Conservation (phyloP, 306 rosid species). For the Rosa multiflora region DNA sequence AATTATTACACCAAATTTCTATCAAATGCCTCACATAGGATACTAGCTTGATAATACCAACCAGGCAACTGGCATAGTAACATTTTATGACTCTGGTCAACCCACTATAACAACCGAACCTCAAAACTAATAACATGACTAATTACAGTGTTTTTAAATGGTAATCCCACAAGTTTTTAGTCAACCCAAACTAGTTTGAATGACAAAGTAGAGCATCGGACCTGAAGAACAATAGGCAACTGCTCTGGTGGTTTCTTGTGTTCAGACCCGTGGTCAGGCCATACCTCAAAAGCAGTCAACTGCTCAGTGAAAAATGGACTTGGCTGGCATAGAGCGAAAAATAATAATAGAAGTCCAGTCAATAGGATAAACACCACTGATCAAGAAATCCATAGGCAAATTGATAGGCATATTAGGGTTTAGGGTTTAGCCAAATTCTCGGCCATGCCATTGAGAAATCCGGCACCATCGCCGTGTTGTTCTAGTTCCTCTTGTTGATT, state of each 20-base stretch:
- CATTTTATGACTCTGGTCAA: background rate
- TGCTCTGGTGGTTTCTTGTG: conserved; percentile 99
- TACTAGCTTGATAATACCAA: background rate
- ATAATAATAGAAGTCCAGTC: background rate
- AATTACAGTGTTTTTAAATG: background rate
- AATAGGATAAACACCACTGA: background rate
- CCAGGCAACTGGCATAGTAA: background rate
- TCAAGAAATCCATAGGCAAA: background rate
- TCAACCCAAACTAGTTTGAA: conserved; percentile 29
- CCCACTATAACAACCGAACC: conserved; percentile 19
- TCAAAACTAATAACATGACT: background rate
- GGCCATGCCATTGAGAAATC: conserved; percentile 15
- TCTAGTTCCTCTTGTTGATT: background rate
- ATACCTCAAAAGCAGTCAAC: conserved; percentile 94
- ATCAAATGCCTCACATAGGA: background rate
- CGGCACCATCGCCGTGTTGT: conserved; percentile 52
- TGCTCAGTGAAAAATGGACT: conserved; percentile 97
- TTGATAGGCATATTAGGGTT: background rate
- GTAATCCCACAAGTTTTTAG: conserved; percentile 28
- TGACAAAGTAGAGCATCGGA: conserved; percentile 26
- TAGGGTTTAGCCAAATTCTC: no score
- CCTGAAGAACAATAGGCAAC: conserved; percentile 99
- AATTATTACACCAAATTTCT: background rate
- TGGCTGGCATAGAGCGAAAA: conserved; percentile 54
- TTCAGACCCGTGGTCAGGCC: conserved; percentile 99